Evolutionary conservation across 306 rosid species (phyloP), one percentile per base, ranked within the genome.

Genomic region (Sicyos edulis): DNA sequence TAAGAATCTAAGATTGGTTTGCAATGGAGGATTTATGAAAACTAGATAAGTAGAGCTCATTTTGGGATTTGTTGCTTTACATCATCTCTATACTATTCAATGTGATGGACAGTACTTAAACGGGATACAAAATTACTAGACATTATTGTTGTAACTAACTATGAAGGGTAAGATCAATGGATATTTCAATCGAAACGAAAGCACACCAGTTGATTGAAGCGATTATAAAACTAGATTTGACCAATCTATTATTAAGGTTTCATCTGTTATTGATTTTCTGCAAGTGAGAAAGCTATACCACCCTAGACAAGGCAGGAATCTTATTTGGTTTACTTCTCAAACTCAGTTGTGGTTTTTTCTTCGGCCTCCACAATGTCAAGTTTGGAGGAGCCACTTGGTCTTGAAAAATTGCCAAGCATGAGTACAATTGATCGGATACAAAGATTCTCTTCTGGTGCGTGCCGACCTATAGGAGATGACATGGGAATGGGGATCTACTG

Each of bases 361-460:
- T 76, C 78, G 34, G 32, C 78, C 66, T 81, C 75, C 64, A 81
- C 74, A 70, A 91, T 91, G 97, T 91, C 97, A 24, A 91, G 97
- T 76, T 80, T 91, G 92, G 93, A 89, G 85, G 90, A 91, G 81
- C 96, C 96, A 44, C 93, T 91, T 64, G 96, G 90, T 81, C 77
- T 85, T 85, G 93, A 91, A 85, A 91, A 91, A 76, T 72, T 91
- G 83, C 97, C 97, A 53, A 91, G 96, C 83, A 87, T 87, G 92
- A 85, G 74, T 62, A 88, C 97, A 54, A 76, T 84, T 17, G 92
- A 91, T 72, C 82, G 91, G 83, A 70, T 89, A 75, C 96, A 89
- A 74, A 79, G 91, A 78, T 89, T 87, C 82, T 83, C 96, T 0
- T 84, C 96, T 14, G 82, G 90, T 78, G 80, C 85, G 79, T 91